Percentiles rank a stretch among this genome's conserved stretches.
phyloP scores from a whole-genome alignment of 129 eudicot genomes.

The Saposhnikovia divaricata region DNA sequence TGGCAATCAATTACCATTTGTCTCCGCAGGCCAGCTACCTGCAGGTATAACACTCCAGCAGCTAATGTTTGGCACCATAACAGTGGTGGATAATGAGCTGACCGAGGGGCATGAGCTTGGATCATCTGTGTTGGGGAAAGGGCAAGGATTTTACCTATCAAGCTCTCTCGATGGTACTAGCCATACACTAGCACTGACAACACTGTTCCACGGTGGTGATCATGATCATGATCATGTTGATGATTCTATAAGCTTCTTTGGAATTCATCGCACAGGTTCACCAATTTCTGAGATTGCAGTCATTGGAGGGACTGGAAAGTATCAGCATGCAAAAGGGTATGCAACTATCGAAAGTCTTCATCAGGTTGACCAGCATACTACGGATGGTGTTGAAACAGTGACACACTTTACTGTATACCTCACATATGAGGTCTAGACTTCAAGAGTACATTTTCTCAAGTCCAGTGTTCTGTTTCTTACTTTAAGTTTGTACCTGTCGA shows the following conservation, averaged over 20 bases:
- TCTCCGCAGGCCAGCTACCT: conserved; percentile 86
- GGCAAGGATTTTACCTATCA: conserved; percentile 83
- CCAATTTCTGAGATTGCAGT: conserved; percentile 65
- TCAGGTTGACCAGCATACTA: conserved; percentile 69
- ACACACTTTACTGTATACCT: conserved; percentile 63
- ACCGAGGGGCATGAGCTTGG: conserved; percentile 96
- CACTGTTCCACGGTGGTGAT: conserved; percentile 51
- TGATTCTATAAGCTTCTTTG: conserved; percentile 79
- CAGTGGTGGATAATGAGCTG: conserved; percentile 84
- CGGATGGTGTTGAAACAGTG: conserved; percentile 84
- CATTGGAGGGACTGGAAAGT: conserved; percentile 84
- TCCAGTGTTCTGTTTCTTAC: neutral
- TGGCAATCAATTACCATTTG: conserved; percentile 66
- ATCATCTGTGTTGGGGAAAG: conserved; percentile 62
- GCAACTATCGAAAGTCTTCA: conserved; percentile 81
- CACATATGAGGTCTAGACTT: conserved; percentile 20
- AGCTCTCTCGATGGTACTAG: conserved; percentile 89
- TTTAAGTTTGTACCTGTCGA: neutral
- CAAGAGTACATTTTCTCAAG: neutral
- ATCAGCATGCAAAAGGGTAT: conserved; percentile 81
- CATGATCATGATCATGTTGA: conserved; percentile 55
- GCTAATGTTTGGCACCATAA: conserved; percentile 89
- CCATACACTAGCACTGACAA: conserved; percentile 78
- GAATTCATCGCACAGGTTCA: conserved; percentile 74
- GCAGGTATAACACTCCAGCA: conserved; percentile 75